These are phyloP conservation scores for Suillus spraguei DNA, from an alignment of 768 basidiomycete genomes.

Conservation along the genomic window DNA sequence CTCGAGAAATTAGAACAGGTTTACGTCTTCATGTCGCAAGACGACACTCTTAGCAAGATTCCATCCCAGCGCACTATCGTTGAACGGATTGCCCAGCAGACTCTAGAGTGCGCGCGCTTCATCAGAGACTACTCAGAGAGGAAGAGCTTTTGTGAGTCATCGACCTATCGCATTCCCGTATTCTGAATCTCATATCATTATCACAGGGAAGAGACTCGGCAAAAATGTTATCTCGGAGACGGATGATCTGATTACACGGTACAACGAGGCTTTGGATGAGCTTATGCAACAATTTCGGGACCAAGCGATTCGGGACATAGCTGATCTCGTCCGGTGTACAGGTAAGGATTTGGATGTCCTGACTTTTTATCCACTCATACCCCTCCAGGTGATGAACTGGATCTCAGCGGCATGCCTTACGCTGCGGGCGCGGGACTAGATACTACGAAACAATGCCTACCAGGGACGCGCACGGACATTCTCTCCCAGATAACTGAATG, in stretches of 20 bases:
- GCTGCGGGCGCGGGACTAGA: slow-evolving; percentile 5
- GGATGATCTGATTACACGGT: not conserved
- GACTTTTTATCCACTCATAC: not conserved
- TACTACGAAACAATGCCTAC: slow-evolving; percentile 14
- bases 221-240: not conserved
- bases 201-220: slow-evolving; percentile 1
- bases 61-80: not conserved
- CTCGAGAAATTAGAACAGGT: not conserved
- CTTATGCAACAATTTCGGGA: slow-evolving; percentile 4
- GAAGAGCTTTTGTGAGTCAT: slow-evolving; percentile 21
- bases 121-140: slow-evolving; percentile 28
- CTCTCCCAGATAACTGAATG: slow-evolving; percentile 21
- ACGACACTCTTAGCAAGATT: slow-evolving; percentile 1
- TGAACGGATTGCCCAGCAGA: slow-evolving; percentile 20
- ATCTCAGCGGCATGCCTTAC: slow-evolving; percentile 8
- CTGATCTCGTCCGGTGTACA: not conserved
- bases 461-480: slow-evolving; percentile 18
- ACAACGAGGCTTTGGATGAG: not conserved
- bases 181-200: too few species aligned
- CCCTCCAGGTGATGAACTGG: not conserved
- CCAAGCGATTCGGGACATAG: not conserved
- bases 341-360: not conserved
- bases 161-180: not conserved
- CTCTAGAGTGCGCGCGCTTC: slow-evolving; percentile 30
- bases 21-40: slow-evolving; percentile 7